Evolutionary conservation across 441 rosid species (phyloP).

Genomic region (Adansonia grandidieri): DNA sequence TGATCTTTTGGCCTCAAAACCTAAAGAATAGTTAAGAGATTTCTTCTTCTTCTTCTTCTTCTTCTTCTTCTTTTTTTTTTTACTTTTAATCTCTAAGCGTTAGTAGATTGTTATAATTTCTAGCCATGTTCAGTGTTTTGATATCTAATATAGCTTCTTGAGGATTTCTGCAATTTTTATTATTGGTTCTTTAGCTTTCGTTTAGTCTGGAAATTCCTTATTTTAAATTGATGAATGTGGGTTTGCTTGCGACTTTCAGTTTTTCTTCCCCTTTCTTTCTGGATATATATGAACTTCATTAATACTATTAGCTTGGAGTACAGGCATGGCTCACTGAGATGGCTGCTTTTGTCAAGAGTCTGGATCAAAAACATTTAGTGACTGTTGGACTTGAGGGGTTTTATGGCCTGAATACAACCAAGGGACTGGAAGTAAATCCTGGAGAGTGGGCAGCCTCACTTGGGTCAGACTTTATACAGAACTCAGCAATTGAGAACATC

Average conservation of each 20-base stretch:
- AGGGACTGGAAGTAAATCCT: conserved; percentile 43
- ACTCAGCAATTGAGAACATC: conserved; percentile 43
- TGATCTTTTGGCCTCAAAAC: conserved; percentile 7
- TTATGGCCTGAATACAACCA: conserved; percentile 37
- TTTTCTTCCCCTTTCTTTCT: neutral
- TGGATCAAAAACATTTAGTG: conserved; percentile 47
- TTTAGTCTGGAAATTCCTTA: neutral
- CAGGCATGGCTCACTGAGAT: conserved; percentile 41
- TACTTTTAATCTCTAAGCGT: neutral
- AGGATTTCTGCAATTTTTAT: neutral
- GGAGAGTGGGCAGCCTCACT: conserved; percentile 58
- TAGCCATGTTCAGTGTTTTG: neutral
- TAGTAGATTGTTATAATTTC: neutral
- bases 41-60: neutral
- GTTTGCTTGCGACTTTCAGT: neutral
- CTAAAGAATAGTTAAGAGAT: neutral
- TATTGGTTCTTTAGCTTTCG: neutral
- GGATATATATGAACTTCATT: neutral
- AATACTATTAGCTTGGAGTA: neutral
- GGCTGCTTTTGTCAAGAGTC: conserved; percentile 51
- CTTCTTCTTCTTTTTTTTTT: neutral
- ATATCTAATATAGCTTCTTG: conserved; percentile 9
- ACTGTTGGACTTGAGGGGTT: conserved; percentile 58
- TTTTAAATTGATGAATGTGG: neutral
- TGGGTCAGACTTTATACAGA: conserved; percentile 51